Evolutionary conservation across 192 early-diverging fungal genomes (phyloP).

Genomic region (Coemansia asiatica): DNA sequence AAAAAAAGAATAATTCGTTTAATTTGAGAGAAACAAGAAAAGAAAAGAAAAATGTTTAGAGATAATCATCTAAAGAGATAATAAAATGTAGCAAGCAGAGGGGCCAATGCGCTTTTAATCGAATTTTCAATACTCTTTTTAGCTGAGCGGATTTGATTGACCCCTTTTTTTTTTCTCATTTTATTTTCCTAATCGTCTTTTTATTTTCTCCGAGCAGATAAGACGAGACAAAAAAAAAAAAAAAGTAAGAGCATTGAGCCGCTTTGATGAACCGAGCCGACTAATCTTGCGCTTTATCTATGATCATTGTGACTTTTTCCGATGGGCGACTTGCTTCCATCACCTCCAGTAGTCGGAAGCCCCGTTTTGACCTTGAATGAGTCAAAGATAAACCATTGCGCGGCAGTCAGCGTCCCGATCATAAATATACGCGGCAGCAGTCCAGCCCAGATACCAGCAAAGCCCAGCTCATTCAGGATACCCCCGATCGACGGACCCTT

Average conservation of each 20-base stretch:
- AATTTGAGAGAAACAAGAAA: not conserved
- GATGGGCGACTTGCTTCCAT: not conserved
- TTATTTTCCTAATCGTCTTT: no score
- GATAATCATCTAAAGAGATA: no score
- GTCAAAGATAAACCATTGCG: conserved; percentile 79
- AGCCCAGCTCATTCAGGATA: conserved; percentile 55
- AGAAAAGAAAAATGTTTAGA: not conserved
- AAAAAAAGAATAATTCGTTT: not conserved
- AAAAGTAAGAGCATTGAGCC: no score
- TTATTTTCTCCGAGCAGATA: not conserved
- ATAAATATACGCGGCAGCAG: conserved; percentile 78
- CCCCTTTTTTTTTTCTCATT: not conserved
- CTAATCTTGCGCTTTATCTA: no score
- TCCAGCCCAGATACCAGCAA: conserved; percentile 67
- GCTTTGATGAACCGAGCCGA: no score
- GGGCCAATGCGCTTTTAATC: no score
- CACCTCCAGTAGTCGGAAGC: conserved; percentile 59
- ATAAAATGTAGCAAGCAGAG: no score
- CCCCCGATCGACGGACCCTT: conserved; percentile 12
- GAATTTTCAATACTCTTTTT: no score
- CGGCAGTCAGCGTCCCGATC: conserved; percentile 80
- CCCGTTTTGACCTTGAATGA: conserved; percentile 65
- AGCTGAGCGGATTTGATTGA: no score
- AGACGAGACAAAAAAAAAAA: not conserved
- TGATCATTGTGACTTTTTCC: no score